Conservation (phyloP, 2,329 filamentous ascomycete species). For the Sclerotinia subarctica region DNA sequence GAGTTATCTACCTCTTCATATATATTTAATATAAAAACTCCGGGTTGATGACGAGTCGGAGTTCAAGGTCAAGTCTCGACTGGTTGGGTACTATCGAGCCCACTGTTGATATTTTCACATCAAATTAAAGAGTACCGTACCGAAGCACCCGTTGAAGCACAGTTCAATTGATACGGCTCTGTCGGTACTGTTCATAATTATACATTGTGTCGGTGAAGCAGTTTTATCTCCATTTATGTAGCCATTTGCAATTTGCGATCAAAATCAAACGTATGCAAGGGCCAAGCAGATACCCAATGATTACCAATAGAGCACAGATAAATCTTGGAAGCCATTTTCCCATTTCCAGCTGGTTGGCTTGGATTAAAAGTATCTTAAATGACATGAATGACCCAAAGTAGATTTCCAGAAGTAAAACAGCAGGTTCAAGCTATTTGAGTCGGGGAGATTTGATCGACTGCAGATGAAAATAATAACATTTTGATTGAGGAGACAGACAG, state of each 20-base stretch:
- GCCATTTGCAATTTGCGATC: conserved; percentile 12
- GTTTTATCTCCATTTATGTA: background rate
- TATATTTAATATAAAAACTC: background rate
- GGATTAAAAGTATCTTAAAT: background rate
- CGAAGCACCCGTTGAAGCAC: background rate
- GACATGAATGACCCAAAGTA: background rate
- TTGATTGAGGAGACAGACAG: background rate
- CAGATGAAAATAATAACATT: conserved; percentile 11
- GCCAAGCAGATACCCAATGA: conserved; percentile 2
- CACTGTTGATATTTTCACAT: background rate
- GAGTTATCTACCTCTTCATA: background rate
- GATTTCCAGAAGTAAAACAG: background rate
- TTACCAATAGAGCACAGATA: conserved; percentile 6
- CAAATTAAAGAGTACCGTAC: background rate
- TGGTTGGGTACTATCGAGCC: background rate
- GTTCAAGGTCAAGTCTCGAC: background rate
- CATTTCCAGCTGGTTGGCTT: background rate
- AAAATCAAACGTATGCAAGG: conserved; percentile 8
- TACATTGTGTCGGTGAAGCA: background rate
- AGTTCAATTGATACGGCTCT: background rate
- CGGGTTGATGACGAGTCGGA: background rate
- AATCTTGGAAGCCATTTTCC: background rate
- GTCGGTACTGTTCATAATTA: background rate
- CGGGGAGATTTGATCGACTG: conserved; percentile 8
- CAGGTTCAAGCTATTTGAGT: background rate